Evolutionary conservation across 73 alveolate genomes (phyloP).

Genomic region (Paramecium caudatum): DNA sequence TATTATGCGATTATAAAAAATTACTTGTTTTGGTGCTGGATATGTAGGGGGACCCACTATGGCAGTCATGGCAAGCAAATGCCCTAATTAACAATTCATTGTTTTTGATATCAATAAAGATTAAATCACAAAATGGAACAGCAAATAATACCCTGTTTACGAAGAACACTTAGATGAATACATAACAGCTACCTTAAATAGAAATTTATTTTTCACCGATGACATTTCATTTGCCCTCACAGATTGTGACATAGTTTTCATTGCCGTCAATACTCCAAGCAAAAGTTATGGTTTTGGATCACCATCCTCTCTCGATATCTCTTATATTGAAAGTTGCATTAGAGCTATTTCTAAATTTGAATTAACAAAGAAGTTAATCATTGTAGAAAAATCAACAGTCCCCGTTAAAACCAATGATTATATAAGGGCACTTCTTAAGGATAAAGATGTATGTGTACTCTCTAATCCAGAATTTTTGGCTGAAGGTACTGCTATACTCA

Average conservation of each 20-base stretch:
- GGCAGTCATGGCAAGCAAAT: slow-evolving; percentile 91
- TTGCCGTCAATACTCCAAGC: slow-evolving; percentile 98
- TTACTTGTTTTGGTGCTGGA: slow-evolving; percentile 97
- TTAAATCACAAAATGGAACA: slow-evolving; percentile 85
- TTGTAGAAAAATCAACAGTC: slow-evolving; percentile 97
- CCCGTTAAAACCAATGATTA: slow-evolving; percentile 94
- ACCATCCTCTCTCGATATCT: slow-evolving; percentile 85
- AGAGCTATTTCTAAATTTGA: slow-evolving; percentile 67
- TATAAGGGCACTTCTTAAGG: slow-evolving; percentile 71
- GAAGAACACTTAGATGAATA: not conserved
- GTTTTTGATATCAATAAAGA: slow-evolving; percentile 89
- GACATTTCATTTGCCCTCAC: slow-evolving; percentile 81
- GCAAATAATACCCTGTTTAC: slow-evolving; percentile 37
- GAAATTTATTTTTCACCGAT: slow-evolving; percentile 86
- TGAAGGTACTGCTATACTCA: slow-evolving; percentile 97
- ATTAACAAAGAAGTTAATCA: slow-evolving; percentile 72
- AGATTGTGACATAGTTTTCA: slow-evolving; percentile 80
- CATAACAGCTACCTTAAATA: slow-evolving; percentile 52
- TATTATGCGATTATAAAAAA: slow-evolving; percentile 67
- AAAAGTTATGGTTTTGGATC: slow-evolving; percentile 85
- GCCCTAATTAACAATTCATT: slow-evolving; percentile 83
- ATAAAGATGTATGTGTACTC: slow-evolving; percentile 80
- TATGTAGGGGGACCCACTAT: slow-evolving; percentile 98
- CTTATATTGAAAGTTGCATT: slow-evolving; percentile 80
- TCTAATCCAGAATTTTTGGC: slow-evolving; percentile 98